A percentile compares a stretch with the other conserved stretches of the same genome.
These are phyloP conservation scores for Linnemannia elongata DNA, from an alignment of 192 early-diverging fungal species.

Conservation along the genomic window DNA sequence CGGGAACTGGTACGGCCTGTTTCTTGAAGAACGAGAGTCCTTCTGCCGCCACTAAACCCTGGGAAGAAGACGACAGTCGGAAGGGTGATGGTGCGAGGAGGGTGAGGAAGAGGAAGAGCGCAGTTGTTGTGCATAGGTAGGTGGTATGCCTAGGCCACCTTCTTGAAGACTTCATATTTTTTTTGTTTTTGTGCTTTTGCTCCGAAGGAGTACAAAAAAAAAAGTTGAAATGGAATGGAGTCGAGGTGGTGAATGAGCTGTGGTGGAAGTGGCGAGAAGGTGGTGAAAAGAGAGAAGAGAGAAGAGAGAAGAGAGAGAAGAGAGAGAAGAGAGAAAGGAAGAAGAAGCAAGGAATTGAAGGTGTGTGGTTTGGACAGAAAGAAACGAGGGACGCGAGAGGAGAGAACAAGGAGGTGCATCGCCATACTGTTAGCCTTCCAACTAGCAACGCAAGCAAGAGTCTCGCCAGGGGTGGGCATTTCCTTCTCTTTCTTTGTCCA, in stretches of 20 bases:
- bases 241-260: neutral
- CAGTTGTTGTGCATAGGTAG: neutral
- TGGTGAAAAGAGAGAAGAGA: neutral
- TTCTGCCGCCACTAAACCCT: slow-evolving; percentile 12
- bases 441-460: too few species aligned
- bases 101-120: neutral
- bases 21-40: slow-evolving; percentile 6
- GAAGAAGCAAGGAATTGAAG: neutral
- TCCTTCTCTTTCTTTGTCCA: neutral
- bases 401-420: neutral
- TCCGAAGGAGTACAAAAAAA: neutral
- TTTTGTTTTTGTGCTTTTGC: neutral
- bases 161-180: neutral
- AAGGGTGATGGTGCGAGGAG: slow-evolving; percentile 2
- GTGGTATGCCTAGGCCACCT: neutral
- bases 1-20: neutral
- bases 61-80: neutral
- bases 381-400: neutral
- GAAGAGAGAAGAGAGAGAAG: neutral
- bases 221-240: neutral
- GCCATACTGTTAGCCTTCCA: neutral
- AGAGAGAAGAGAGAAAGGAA: neutral
- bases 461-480: neutral
- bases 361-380: neutral
- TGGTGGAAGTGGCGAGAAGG: neutral